phyloP scores from a whole-genome alignment of 2,329 filamentous ascomycete genomes.

The Calonectria crousiana region DNA sequence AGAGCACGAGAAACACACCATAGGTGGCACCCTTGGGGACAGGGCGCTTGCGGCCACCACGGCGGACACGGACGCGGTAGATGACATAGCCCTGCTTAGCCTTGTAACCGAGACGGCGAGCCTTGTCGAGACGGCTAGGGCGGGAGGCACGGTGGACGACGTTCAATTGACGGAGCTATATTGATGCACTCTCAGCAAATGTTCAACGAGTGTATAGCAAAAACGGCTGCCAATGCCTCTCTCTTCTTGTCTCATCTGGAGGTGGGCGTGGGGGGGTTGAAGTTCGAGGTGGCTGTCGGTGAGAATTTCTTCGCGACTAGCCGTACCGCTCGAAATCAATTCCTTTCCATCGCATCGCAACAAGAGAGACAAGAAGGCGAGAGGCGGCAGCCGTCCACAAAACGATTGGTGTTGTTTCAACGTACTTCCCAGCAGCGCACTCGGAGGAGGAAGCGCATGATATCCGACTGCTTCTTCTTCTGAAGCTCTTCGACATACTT shows the following conservation, averaged over 20 bases:
- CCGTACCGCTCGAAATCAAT: conserved; percentile 22
- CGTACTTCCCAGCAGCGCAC: conserved; percentile 99
- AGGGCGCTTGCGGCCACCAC: conserved; percentile 98
- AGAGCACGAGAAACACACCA: conserved; percentile 70
- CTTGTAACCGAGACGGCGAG: conserved; percentile 99
- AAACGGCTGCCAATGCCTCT: conserved; percentile 42
- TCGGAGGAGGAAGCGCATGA: conserved; percentile 99
- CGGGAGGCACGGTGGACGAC: conserved; percentile 99
- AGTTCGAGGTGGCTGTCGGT: neutral
- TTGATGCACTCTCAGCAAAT: conserved; percentile 99
- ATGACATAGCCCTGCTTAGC: conserved; percentile 99
- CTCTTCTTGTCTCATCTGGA: conserved; percentile 23
- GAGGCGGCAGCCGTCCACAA: conserved; percentile 50
- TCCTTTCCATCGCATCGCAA: conserved; percentile 13
- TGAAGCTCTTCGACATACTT: conserved; percentile 99
- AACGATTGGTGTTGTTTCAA: conserved; percentile 58
- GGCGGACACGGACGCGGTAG: conserved; percentile 98
- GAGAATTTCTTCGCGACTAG: conserved; percentile 32
- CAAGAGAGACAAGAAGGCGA: conserved; percentile 32
- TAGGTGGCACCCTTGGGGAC: conserved; percentile 98
- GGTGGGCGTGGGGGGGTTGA: conserved; percentile 7
- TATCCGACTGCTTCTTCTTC: conserved; percentile 99
- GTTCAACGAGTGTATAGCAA: conserved; percentile 99
- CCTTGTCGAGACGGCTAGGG: conserved; percentile 99
- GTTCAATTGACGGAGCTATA: conserved; percentile 99